phyloP scores from a whole-genome alignment of 768 basidiomycete genomes.

The Xanthoconium purpureum region DNA sequence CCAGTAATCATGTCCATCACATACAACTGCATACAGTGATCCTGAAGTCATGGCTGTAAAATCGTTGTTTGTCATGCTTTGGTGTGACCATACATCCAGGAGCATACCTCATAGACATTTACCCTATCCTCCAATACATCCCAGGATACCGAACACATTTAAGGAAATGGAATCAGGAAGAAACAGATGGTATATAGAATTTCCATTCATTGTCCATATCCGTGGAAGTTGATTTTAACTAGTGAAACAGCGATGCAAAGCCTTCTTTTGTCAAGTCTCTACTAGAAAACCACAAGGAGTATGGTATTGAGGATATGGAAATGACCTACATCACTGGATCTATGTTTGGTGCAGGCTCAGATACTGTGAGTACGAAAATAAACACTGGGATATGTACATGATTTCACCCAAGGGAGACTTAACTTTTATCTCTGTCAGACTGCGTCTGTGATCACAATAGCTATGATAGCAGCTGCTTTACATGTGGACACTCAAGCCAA shows the following conservation, averaged over 20 bases:
- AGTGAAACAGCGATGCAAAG: background rate
- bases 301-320: no score
- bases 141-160: conserved; percentile 4
- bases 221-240: no score
- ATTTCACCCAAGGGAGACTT: no score
- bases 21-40: conserved; percentile 8
- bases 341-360: conserved; percentile 10
- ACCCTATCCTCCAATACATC: conserved; percentile 5
- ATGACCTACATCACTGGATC: background rate
- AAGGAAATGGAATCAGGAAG: conserved; percentile 4
- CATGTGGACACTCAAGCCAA: background rate
- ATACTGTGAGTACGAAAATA: conserved; percentile 1
- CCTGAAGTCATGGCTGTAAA: conserved; percentile 4
- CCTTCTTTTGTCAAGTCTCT: conserved; percentile 6
- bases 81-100: background rate
- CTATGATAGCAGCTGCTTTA: conserved; percentile 9
- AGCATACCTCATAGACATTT: conserved; percentile 9
- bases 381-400: no score
- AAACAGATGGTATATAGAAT: background rate
- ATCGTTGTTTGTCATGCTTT: background rate
- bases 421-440: background rate
- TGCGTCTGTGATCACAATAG: conserved; percentile 2
- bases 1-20: background rate
- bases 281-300: no score
- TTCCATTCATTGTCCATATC: no score